A percentile compares a stretch with the other conserved stretches of the same genome.
Conservation (phyloP, 2,329 filamentous ascomycete genomes). For the Colletotrichum acutatum region DNA sequence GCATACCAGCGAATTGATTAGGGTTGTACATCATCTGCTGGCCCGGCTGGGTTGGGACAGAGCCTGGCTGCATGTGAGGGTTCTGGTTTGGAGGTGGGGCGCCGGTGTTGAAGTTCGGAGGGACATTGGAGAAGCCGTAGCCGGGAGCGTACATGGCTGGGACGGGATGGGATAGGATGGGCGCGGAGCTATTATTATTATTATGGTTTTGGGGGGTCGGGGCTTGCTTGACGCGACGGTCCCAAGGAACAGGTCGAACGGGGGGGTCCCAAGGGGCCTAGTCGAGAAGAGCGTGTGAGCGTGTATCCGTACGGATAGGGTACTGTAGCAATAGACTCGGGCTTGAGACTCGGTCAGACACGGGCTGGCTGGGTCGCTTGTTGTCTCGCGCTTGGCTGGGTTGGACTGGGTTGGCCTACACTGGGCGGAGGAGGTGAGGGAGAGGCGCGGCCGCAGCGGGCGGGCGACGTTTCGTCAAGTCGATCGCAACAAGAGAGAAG, state of each 20-base stretch:
- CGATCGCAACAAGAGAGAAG: slow-evolving; percentile 28
- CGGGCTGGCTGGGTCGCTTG: background rate
- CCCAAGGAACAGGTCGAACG: slow-evolving; percentile 15
- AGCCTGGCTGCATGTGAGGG: slow-evolving; percentile 57
- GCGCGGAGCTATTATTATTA: slow-evolving; percentile 33
- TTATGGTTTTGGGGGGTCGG: slow-evolving; percentile 33
- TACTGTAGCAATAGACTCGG: slow-evolving; percentile 28
- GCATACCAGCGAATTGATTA: slow-evolving; percentile 66
- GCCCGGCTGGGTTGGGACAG: slow-evolving; percentile 51
- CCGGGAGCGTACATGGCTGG: slow-evolving; percentile 65
- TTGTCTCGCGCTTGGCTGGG: background rate
- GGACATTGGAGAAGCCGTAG: slow-evolving; percentile 62
- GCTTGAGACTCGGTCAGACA: slow-evolving; percentile 22
- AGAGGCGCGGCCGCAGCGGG: slow-evolving; percentile 23
- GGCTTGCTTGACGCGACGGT: slow-evolving; percentile 16
- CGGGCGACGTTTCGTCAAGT: slow-evolving; percentile 25
- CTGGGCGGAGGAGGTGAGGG: slow-evolving; percentile 21
- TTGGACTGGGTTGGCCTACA: slow-evolving; percentile 6
- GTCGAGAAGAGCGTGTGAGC: slow-evolving; percentile 10
- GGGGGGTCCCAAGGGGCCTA: slow-evolving; percentile 16
- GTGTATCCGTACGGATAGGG: no score
- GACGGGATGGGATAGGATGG: slow-evolving; percentile 27
- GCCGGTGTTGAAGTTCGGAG: slow-evolving; percentile 61
- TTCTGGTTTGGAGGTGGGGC: slow-evolving; percentile 57
- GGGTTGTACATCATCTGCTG: slow-evolving; percentile 71